phyloP scores from a whole-genome alignment of 768 basidiomycete genomes.

The Hypholoma fasciculare region DNA sequence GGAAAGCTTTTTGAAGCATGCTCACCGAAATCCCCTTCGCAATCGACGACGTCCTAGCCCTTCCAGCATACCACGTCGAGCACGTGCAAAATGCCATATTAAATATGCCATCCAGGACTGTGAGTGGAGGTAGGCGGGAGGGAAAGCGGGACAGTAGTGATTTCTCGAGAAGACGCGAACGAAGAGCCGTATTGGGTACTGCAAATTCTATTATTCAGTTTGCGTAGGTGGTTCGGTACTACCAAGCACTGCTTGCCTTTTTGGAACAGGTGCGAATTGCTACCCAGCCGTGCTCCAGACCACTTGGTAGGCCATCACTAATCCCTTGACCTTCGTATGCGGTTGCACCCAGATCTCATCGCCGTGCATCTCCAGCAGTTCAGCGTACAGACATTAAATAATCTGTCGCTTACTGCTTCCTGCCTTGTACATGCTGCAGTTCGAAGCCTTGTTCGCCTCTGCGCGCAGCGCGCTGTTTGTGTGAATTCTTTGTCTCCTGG shows the following conservation, averaged over 20 bases:
- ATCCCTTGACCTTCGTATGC: constrained; percentile 9
- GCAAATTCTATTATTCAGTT: constrained; percentile 7
- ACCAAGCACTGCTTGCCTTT: constrained; percentile 82
- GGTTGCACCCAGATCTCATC: constrained; percentile 37
- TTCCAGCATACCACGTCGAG: constrained; percentile 86
- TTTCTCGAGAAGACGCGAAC: constrained; percentile 80
- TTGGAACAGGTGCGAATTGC: constrained; percentile 80
- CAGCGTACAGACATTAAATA: constrained; percentile 87
- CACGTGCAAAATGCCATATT: constrained; percentile 82
- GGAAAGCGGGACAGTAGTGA: constrained; percentile 76
- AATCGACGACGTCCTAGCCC: constrained; percentile 79
- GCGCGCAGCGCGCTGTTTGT: constrained; percentile 38
- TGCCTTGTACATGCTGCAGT: constrained; percentile 1
- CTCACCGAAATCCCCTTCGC: constrained; percentile 79
- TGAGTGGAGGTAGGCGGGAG: constrained; percentile 71
- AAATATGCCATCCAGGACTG: constrained; percentile 81
- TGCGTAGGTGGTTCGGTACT: not conserved
- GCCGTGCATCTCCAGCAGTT: constrained; percentile 74
- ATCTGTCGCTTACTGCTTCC: constrained; percentile 64
- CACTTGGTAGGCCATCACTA: constrained; percentile 64
- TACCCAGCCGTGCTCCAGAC: constrained; percentile 77
- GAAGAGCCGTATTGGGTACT: constrained; percentile 77
- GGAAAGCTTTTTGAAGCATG: not conserved
- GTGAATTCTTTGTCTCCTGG: constrained; percentile 37
- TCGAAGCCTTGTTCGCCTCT: constrained; percentile 35